Base-by-base conservation (phyloP, 371 early-diverging fungal species). In the Phascolomyces articulosus region DNA sequence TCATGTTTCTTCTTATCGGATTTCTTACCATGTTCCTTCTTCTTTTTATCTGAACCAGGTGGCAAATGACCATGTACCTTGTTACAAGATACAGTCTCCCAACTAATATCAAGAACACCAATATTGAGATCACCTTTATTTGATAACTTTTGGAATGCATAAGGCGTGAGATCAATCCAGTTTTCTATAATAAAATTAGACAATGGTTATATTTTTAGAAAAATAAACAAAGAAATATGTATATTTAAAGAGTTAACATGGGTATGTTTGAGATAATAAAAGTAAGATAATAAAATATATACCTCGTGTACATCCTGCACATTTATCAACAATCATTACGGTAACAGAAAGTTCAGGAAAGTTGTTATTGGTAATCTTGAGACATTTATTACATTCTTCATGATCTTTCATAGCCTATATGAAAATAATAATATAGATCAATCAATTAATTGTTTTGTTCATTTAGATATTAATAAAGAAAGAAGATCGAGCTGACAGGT, bases 251-350 rank as follows among this genome's bases (percentile, higher is more conserved):
- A n/a, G n/a, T n/a, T n/a, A 24, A 40, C 10, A 31, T 44, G 16
- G 41, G 57, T 56, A 29, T 24, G 26, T 38, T 29, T 1, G 16
- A n/a, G 16, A 0, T 55, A 34, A 21, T 20, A 49, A 49, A n/a
- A n/a, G 7, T 16, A 31, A 15, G 44, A 27, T 15, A 47, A 49
- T 49, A 31, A 1, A 13, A 11, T 31, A 18, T 18, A 20, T 10
- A 67, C 44, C 18, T 44, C 0, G 7, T 48, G 67, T 63, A 63
- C 82, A 82, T 20, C 71, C 75, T 34, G 82, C 82, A 60, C 82
- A 82, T 55, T 77, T 75, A 58, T 82, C 82, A 31, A 82, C 78
- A 58, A 79, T 72, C 73, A 75, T 82, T 54, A 82, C 76, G 47
- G 67, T 59, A 28, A 75, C 71, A n/a, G 67, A 58, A 21, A 67